Conservation (phyloP, 495 filamentous ascomycete species). For the Diplogelasinospora grovesii region DNA sequence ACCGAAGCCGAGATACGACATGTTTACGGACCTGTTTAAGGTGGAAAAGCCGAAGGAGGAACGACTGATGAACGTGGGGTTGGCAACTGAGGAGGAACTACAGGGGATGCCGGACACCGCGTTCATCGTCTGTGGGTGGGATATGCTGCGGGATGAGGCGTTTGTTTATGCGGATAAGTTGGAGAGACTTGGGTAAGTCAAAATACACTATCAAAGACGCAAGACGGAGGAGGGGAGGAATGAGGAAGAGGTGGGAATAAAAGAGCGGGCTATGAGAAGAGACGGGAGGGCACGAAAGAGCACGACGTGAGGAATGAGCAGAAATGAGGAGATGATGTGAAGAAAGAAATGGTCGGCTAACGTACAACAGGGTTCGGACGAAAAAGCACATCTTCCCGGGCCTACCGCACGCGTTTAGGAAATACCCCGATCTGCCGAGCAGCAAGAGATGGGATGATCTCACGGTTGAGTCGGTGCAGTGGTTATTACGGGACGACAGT, state of each 20-base stretch:
- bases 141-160: conserved; percentile 43
- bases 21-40: conserved; percentile 30
- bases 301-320: too few relatives aligned
- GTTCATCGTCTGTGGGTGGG: conserved; percentile 41
- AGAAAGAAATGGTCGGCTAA: too few relatives aligned
- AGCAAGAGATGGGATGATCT: conserved; percentile 17
- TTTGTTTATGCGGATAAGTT: conserved; percentile 39
- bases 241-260: too few relatives aligned
- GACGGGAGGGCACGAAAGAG: too few relatives aligned
- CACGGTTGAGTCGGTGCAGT: conserved; percentile 16
- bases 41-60: conserved; percentile 22
- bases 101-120: conserved; percentile 35
- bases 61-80: conserved; percentile 31
- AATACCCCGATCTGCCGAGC: conserved; percentile 14
- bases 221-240: too few relatives aligned
- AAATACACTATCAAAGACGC: too few relatives aligned
- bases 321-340: too few relatives aligned
- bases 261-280: too few relatives aligned
- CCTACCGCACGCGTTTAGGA: conserved; percentile 20
- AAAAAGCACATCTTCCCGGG: conserved; percentile 25
- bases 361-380: conserved; percentile 14
- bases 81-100: conserved; percentile 34
- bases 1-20: conserved; percentile 21
- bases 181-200: conserved; percentile 41
- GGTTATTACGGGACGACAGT: conserved; percentile 4